Base-by-base conservation (phyloP, 208 protist species). In the Cochliopodium minus region DNA sequence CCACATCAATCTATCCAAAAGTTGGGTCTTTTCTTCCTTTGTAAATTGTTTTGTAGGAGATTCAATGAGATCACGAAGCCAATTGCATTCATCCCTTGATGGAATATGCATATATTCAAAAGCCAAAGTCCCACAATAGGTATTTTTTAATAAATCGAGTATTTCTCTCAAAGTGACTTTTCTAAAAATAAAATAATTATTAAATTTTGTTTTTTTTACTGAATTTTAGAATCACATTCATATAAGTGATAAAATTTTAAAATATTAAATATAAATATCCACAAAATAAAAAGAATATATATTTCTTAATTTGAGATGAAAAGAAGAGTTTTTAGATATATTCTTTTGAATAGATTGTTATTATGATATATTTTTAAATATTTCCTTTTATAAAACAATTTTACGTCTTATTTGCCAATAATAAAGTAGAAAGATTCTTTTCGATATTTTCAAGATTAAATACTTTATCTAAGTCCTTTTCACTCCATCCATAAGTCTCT, bases 51-150 rank as follows among this genome's bases (percentile, higher is more conserved):
- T 59, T 23, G 66, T 45, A 7, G 68, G 55, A 29, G 74, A 71
- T 73, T 95, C 87, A 53, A 94, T 81, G 22, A 78, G 70, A 42
- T 86, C 78, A 54, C 85, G 73, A 15, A 94, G 70, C 68, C 82
- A 95, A 59, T 88, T 82, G 59, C 72, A 73, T 57, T 74, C 70
- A 39, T 87, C 76, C 28, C 64, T 60, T 55, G 89, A 70, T 28
- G 69, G 61, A 67, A 97, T 88, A 66, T 97, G 89, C 64, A 90
- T 82, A 51, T 92, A 84, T 76, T 94, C 87, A 50, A 76, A 87
- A 40, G 86, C 86, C 48, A 93, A 76, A 34, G 66, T 78, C 15
- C 76, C 75, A 66, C 78, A 87, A 70, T 92, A 95, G 29, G 71
- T 71, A 29, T 65, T 58, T 61, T 76, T 78, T 35, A 92, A 73